phyloP scores from a whole-genome alignment of 345 rosid species.

The Abelmoschus esculentus region DNA sequence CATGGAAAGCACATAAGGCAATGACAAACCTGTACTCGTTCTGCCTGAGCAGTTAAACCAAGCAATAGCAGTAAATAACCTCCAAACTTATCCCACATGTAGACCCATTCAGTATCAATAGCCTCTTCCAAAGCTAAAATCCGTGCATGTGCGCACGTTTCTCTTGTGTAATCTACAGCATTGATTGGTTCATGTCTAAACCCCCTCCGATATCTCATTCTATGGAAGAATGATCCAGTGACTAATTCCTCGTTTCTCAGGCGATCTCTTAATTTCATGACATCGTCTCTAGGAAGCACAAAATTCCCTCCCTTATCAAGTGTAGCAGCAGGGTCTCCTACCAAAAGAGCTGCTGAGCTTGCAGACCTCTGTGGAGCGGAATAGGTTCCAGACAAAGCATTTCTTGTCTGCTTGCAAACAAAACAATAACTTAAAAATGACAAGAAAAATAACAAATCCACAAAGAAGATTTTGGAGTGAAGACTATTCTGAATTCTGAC shows the following conservation, averaged over 20 bases:
- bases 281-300: slow-evolving; percentile 99
- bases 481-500: not conserved
- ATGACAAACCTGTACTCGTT: slow-evolving; percentile 77
- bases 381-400: slow-evolving; percentile 96
- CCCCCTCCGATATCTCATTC: slow-evolving; percentile 49
- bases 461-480: not conserved
- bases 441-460: not conserved
- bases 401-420: slow-evolving; percentile 70
- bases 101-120: slow-evolving; percentile 99
- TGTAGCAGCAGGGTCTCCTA: slow-evolving; percentile 89
- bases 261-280: slow-evolving; percentile 92
- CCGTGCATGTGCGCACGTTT: slow-evolving; percentile 98
- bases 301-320: slow-evolving; percentile 95
- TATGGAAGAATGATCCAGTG: slow-evolving; percentile 64
- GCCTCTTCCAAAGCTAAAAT: slow-evolving; percentile 98
- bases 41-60: slow-evolving; percentile 98
- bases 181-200: slow-evolving; percentile 50
- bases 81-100: slow-evolving; percentile 99
- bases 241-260: slow-evolving; percentile 87
- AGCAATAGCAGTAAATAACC: slow-evolving; percentile 90
- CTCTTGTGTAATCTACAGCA: slow-evolving; percentile 79
- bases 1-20: slow-evolving; percentile 14
- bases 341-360: slow-evolving; percentile 96
- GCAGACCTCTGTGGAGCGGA: slow-evolving; percentile 99
- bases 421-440: not conserved